phyloP scores from a whole-genome alignment of 2,329 filamentous ascomycete species.

The Nemania bipapillata region DNA sequence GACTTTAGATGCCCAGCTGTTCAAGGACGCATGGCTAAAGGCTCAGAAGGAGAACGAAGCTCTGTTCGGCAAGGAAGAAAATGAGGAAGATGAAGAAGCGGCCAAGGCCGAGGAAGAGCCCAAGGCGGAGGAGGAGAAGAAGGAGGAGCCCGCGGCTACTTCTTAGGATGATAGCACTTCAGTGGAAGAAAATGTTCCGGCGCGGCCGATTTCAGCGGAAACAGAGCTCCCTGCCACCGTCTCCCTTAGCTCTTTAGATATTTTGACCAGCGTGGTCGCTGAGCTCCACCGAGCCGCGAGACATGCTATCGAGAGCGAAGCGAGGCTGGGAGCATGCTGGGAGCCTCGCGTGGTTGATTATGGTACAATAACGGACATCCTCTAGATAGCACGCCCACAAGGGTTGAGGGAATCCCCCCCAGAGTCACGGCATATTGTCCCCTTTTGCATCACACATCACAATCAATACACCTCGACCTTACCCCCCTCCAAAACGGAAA shows the following conservation, averaged over 20 bases:
- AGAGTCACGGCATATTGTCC: slow-evolving; percentile 48
- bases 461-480: slow-evolving; percentile 45
- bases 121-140: slow-evolving; percentile 46
- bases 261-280: slow-evolving; percentile 11
- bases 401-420: slow-evolving; percentile 42
- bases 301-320: slow-evolving; percentile 34
- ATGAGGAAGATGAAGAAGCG: slow-evolving; percentile 42
- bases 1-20: slow-evolving; percentile 85
- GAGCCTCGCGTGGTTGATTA: slow-evolving; percentile 40
- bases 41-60: slow-evolving; percentile 95
- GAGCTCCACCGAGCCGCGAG: slow-evolving; percentile 27
- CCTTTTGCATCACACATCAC: slow-evolving; percentile 45
- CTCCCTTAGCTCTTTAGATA: slow-evolving; percentile 25
- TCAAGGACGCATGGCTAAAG: slow-evolving; percentile 98
- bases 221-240: slow-evolving; percentile 6
- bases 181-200: slow-evolving; percentile 14
- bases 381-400: slow-evolving; percentile 37
- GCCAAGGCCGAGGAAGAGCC: slow-evolving; percentile 48
- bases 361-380: slow-evolving; percentile 40
- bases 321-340: slow-evolving; percentile 29
- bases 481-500: slow-evolving; percentile 24
- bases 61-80: slow-evolving; percentile 68
- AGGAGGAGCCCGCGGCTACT: slow-evolving; percentile 42
- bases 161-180: slow-evolving; percentile 24
- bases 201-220: slow-evolving; percentile 14